Conservation (phyloP, 1,139 yeast genomes). For the Zhuliangozyma parablackwelliae region DNA sequence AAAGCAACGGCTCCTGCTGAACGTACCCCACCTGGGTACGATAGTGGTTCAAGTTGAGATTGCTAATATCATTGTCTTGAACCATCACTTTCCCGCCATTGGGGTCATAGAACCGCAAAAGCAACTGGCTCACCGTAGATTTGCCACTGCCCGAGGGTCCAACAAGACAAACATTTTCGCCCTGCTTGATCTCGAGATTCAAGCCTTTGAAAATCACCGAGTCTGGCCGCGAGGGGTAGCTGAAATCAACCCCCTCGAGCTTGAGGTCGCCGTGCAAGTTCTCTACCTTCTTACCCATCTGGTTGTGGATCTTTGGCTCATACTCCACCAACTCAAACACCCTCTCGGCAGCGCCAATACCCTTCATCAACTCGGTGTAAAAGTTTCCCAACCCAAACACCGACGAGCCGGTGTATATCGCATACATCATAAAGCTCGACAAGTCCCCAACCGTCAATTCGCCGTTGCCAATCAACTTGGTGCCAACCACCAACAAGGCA, state of each 20-base stretch:
- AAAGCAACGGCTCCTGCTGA: conserved; percentile 90
- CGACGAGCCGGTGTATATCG: conserved; percentile 87
- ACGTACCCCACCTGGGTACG: conserved; percentile 80
- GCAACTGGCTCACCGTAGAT: conserved; percentile 78
- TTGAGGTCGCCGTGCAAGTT: conserved; percentile 42
- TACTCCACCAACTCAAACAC: conserved; percentile 82
- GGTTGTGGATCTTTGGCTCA: conserved; percentile 62
- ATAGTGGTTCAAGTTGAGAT: conserved; percentile 67
- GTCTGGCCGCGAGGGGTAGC: conserved; percentile 85
- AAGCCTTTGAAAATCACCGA: conserved; percentile 62
- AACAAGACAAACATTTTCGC: conserved; percentile 87
- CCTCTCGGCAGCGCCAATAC: conserved; percentile 93
- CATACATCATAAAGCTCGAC: conserved; percentile 89
- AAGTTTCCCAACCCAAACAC: conserved; percentile 87
- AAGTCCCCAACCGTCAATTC: conserved; percentile 80
- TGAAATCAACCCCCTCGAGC: conserved; percentile 64
- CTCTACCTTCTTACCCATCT: conserved; percentile 48
- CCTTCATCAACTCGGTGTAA: conserved; percentile 92
- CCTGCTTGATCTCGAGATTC: conserved; percentile 66
- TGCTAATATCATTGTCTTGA: conserved; percentile 65
- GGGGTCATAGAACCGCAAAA: conserved; percentile 82
- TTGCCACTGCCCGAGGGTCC: conserved; percentile 98
- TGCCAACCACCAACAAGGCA: conserved; percentile 75
- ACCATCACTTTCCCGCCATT: conserved; percentile 57
- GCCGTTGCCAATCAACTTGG: conserved; percentile 69